Conservation (phyloP, 2,329 filamentous ascomycete genomes). For the Scedosporium aurantiacum region DNA sequence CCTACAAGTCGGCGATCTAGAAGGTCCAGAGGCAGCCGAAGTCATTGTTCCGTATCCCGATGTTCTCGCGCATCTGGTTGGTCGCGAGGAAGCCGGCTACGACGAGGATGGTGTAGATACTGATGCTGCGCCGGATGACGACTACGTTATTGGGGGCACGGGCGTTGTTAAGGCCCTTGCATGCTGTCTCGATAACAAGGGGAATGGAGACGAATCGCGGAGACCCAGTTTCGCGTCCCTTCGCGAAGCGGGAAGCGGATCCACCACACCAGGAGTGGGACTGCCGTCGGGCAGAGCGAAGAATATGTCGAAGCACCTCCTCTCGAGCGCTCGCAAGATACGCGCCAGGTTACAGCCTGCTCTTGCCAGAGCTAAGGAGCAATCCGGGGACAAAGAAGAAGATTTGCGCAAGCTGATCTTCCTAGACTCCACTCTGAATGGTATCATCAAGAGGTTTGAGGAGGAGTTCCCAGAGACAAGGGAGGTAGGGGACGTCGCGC, state of each 20-base stretch:
- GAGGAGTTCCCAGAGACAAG: slow-evolving; percentile 91
- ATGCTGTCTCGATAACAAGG: slow-evolving; percentile 77
- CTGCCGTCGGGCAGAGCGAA: slow-evolving; percentile 58
- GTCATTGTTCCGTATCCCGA: slow-evolving; percentile 47
- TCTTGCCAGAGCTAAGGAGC: slow-evolving; percentile 60
- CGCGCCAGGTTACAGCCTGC: slow-evolving; percentile 72
- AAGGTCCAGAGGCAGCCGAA: slow-evolving; percentile 23
- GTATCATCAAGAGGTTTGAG: slow-evolving; percentile 92
- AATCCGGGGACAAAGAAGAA: slow-evolving; percentile 54
- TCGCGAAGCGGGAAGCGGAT: slow-evolving; percentile 39
- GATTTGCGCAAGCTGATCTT: slow-evolving; percentile 77
- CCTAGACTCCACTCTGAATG: slow-evolving; percentile 76
- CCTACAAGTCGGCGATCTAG: slow-evolving; percentile 49
- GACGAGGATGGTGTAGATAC: slow-evolving; percentile 51
- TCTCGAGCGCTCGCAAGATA: slow-evolving; percentile 83
- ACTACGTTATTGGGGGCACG: slow-evolving; percentile 92
- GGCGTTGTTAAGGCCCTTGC: slow-evolving; percentile 90
- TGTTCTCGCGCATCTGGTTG: slow-evolving; percentile 77
- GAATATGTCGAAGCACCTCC: slow-evolving; percentile 84
- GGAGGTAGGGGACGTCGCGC: slow-evolving; percentile 13
- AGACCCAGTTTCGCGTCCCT: slow-evolving; percentile 40
- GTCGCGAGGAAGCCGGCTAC: slow-evolving; percentile 44
- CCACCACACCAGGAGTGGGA: slow-evolving; percentile 24
- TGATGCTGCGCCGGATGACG: slow-evolving; percentile 69
- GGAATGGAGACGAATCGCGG: slow-evolving; percentile 47